Evolutionary conservation across 345 rosid genomes (phyloP), one percentile per base, ranked within the genome.

Genomic region (Lumnitzera littorea): DNA sequence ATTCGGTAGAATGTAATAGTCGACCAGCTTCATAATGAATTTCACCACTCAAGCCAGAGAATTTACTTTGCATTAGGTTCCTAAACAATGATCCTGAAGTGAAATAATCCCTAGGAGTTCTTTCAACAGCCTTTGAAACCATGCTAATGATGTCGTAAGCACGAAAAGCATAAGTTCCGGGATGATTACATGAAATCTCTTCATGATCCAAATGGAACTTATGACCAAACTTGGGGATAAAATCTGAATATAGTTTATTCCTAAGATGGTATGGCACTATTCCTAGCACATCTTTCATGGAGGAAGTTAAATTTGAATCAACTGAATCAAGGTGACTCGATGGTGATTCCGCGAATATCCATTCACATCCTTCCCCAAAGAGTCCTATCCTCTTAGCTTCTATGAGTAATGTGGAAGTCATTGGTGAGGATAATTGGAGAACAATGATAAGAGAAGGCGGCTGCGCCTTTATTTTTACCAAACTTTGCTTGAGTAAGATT

Each of bases 251-350:
- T 25, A 64, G 41, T n/a, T 36, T 51, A 4, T 24, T 47, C 15
- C 73, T 56, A 1, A 72, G 23, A 64, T 59, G 71, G 51, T 70
- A 57, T 0, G 61, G 46, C 61, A 68, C 74, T 74, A 84, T 67
- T 64, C 82, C 85, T 16, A 82, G 27, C 46, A 75, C 62, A 13
- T 84, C 90, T 71, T 75, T 64, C 78, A 82, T 74, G 10, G 78
- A 68, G 53, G 72, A 61, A 50, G 77, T 64, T 52, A 76, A 79
- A 43, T 46, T 17, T 24, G 46, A 9, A 36, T 54, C 51, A 58
- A 74, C 9, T 2, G 76, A 72, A 53, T 79, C 84, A 0, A 82
- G 48, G 36, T 59, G 69, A 47, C 58, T 65, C 3, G 80, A 23
- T n/a, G 77, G 55, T 24, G 64, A 49, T 9, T 75, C 72, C 0